phyloP scores from a whole-genome alignment of 2,329 filamentous ascomycete genomes.

The Lachnellula suecica region DNA sequence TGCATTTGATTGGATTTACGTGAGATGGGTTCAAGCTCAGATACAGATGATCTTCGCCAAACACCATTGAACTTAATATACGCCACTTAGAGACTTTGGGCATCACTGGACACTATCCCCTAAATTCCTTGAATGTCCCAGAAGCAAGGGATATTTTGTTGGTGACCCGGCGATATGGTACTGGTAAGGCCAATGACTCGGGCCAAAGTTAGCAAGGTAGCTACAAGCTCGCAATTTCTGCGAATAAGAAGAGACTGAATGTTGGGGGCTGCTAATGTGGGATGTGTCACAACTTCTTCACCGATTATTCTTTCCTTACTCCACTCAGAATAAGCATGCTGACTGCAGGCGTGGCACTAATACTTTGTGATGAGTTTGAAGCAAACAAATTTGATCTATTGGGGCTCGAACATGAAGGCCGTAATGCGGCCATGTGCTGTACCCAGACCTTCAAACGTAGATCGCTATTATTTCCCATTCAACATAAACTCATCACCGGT shows the following conservation, averaged over 20 bases:
- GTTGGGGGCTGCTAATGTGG: constrained; percentile 4
- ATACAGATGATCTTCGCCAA: too few relatives aligned
- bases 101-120: too few relatives aligned
- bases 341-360: neutral
- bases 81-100: too few relatives aligned
- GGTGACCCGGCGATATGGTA: neutral
- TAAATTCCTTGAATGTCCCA: too few relatives aligned
- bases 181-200: neutral
- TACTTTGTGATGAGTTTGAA: neutral
- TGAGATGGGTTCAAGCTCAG: too few relatives aligned
- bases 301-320: neutral
- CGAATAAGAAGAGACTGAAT: neutral
- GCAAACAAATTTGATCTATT: neutral
- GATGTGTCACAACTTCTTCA: constrained; percentile 3
- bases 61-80: too few relatives aligned
- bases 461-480: neutral
- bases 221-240: neutral
- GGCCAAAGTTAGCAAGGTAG: neutral
- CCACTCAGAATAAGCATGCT: constrained; percentile 1
- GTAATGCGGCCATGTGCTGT: neutral
- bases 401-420: neutral
- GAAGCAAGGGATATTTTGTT: neutral
- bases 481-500: constrained; percentile 7
- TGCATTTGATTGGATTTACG: neutral
- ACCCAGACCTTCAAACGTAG: neutral